These are phyloP conservation scores for Apiotrichum gracile DNA, from an alignment of 1,284 basidiomycete species.

Conservation along the genomic window DNA sequence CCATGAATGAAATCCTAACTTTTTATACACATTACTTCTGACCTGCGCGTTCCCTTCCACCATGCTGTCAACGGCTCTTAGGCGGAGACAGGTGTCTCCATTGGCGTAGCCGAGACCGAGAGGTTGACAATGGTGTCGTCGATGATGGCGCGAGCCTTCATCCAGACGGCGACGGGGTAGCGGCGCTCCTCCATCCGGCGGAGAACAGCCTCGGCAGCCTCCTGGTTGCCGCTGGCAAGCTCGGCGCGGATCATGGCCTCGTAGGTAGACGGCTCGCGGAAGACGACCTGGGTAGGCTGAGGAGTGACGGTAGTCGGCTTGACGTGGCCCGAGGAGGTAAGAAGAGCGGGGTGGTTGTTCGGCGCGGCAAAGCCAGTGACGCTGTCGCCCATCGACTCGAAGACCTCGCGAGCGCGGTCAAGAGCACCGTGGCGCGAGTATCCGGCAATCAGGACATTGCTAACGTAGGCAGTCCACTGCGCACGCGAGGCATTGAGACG, in stretches of 20 bases:
- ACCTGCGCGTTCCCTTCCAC: no score
- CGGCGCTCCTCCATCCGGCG: constrained; percentile 61
- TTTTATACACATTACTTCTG: no score
- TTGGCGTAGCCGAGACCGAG: neutral
- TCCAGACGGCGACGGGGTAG: constrained; percentile 42
- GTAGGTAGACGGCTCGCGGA: constrained; percentile 72
- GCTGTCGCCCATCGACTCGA: constrained; percentile 82
- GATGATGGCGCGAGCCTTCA: constrained; percentile 30
- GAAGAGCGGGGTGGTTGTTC: constrained; percentile 71
- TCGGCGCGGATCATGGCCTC: constrained; percentile 94
- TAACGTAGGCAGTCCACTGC: constrained; percentile 92
- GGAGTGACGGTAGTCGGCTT: constrained; percentile 49
- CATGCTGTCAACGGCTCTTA: neutral
- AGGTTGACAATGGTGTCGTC: constrained; percentile 20
- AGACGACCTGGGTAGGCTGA: constrained; percentile 53
- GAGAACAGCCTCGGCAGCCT: constrained; percentile 58
- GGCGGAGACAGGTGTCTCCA: neutral
- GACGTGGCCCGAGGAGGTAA: constrained; percentile 47
- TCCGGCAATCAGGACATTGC: constrained; percentile 85
- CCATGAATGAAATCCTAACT: no score
- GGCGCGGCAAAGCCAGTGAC: constrained; percentile 71
- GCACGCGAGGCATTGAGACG: constrained; percentile 63
- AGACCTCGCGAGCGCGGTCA: constrained; percentile 65
- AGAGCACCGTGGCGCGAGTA: constrained; percentile 70
- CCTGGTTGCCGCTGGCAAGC: constrained; percentile 67